Conservation (phyloP, 2,329 filamentous ascomycete genomes). For the Raffaelea deltoideospora region DNA sequence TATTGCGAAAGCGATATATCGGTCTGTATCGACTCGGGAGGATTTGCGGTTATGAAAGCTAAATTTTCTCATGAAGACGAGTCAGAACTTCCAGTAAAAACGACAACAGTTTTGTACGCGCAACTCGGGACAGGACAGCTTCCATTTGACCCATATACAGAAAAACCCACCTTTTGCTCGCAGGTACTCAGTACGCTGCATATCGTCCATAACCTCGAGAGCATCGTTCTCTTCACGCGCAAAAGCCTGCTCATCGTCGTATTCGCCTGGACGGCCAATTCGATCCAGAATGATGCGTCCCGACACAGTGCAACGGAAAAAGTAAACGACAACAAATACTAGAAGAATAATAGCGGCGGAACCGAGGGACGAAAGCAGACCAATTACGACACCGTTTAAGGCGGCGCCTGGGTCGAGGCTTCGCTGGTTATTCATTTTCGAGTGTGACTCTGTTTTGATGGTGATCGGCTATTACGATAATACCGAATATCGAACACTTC, state of each 20-base stretch:
- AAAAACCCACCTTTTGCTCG: constrained; percentile 69
- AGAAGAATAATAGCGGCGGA: constrained; percentile 74
- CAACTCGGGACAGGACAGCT: too few relatives aligned
- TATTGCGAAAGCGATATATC: constrained; percentile 97
- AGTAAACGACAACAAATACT: constrained; percentile 71
- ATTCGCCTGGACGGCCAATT: constrained; percentile 85
- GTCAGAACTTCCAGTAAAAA: too few relatives aligned
- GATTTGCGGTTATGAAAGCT: constrained; percentile 92
- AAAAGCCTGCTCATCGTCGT: constrained; percentile 94
- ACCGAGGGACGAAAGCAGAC: constrained; percentile 84
- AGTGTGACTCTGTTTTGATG: too few relatives aligned
- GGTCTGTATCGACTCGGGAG: constrained; percentile 85
- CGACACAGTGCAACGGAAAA: constrained; percentile 78
- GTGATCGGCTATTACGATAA: too few relatives aligned
- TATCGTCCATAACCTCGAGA: constrained; percentile 87
- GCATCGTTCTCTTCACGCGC: constrained; percentile 88
- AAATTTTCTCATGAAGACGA: too few relatives aligned
- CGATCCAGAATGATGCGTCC: constrained; percentile 88
- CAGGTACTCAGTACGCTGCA: constrained; percentile 78
- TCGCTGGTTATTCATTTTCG: too few relatives aligned
- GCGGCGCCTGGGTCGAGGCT: constrained; percentile 9
- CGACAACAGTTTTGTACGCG: too few relatives aligned
- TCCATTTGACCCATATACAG: too few relatives aligned
- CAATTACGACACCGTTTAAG: constrained; percentile 75
- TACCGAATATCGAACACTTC: too few relatives aligned